A percentile compares a stretch with the other conserved stretches of the same genome.
Evolutionary conservation across 2,329 filamentous ascomycete genomes (phyloP).

Genomic region (Neonectria hederae): DNA sequence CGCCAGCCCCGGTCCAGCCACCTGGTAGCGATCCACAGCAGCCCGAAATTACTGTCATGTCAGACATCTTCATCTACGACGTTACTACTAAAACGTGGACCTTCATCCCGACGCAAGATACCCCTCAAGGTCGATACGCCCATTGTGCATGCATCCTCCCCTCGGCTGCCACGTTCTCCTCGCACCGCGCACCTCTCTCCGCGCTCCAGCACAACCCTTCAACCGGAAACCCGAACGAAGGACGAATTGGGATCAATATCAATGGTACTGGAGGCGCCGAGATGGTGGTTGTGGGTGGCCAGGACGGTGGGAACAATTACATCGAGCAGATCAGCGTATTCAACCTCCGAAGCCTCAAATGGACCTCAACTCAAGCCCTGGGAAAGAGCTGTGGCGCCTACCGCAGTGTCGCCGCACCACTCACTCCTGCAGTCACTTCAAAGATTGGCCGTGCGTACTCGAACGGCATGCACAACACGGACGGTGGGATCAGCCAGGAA

Average conservation of each 20-base stretch:
- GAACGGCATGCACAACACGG: conserved; percentile 52
- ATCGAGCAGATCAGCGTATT: conserved; percentile 99
- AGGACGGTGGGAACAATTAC: conserved; percentile 98
- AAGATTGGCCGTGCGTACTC: conserved; percentile 71
- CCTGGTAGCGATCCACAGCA: conserved; percentile 64
- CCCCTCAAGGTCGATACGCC: conserved; percentile 93
- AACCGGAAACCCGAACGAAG: conserved; percentile 84
- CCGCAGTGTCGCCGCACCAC: conserved; percentile 89
- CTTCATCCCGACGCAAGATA: conserved; percentile 79
- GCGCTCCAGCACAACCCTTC: conserved; percentile 91
- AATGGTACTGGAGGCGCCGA: conserved; percentile 93
- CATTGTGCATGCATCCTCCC: conserved; percentile 94
- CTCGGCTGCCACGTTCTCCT: conserved; percentile 87
- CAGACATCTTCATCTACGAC: conserved; percentile 96
- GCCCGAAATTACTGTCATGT: conserved; percentile 95
- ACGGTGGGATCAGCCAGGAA: conserved; percentile 62
- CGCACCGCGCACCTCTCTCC: conserved; percentile 82
- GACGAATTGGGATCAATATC: conserved; percentile 85
- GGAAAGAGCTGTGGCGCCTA: conserved; percentile 97
- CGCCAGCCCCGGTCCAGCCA: conserved; percentile 70
- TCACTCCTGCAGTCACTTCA: conserved; percentile 72
- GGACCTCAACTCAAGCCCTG: conserved; percentile 88
- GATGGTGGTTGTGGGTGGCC: conserved; percentile 96
- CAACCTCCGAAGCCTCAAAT: conserved; percentile 93
- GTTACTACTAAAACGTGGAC: conserved; percentile 86